Conservation (phyloP, 768 basidiomycete genomes). For the Trametes gibbosa region DNA sequence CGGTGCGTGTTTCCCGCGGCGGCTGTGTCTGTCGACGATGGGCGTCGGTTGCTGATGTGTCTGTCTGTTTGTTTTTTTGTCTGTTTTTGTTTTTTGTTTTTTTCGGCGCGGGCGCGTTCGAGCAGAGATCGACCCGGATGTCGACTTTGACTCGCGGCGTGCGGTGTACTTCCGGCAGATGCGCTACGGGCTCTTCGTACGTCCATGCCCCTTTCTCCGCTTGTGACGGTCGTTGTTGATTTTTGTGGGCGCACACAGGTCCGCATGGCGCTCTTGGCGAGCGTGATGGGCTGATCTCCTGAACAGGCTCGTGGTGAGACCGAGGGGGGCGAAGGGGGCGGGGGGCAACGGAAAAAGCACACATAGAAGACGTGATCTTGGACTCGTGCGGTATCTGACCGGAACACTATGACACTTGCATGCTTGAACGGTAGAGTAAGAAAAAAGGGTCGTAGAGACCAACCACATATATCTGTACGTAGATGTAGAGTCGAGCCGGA, state of each 20-base stretch:
- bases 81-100: too few species aligned
- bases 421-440: too few species aligned
- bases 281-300: conserved; percentile 43
- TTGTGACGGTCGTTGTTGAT: neutral
- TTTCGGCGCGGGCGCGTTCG: neutral
- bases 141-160: conserved; percentile 91
- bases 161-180: conserved; percentile 99
- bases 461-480: too few species aligned
- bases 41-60: conserved; percentile 15
- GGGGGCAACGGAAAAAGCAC: too few species aligned
- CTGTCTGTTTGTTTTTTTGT: too few species aligned
- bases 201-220: conserved; percentile 35
- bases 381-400: too few species aligned
- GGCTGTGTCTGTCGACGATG: neutral
- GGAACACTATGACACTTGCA: too few species aligned
- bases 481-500: too few species aligned
- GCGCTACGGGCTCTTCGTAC: conserved; percentile 95
- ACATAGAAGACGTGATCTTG: too few species aligned
- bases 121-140: conserved; percentile 97
- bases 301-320: neutral
- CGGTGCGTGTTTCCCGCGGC: conserved; percentile 42
- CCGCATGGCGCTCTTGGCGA: conserved; percentile 52
- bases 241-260: conserved; percentile 31
- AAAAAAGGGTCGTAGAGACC: too few species aligned
- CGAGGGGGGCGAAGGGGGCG: too few species aligned